phyloP scores from a whole-genome alignment of 106 monocot genomes.

The Xerophyta viscosa region DNA sequence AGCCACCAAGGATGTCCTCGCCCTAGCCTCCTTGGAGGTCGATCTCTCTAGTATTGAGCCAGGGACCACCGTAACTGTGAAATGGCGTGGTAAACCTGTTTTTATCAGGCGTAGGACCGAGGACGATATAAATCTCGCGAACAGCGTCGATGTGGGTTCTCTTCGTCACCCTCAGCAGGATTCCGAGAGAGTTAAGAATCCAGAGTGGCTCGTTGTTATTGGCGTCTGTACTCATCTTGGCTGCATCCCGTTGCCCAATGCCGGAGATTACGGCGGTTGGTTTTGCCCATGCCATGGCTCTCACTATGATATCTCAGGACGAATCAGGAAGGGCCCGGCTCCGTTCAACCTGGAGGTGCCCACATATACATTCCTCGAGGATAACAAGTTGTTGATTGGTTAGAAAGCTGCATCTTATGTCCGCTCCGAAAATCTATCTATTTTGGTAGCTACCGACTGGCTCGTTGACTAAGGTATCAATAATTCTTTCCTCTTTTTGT shows the following conservation, averaged over 20 bases:
- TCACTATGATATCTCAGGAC: slow-evolving; percentile 40
- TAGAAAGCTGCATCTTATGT: no score
- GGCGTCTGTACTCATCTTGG: slow-evolving; percentile 39
- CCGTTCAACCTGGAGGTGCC: slow-evolving; percentile 42
- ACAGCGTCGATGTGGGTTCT: slow-evolving; percentile 21
- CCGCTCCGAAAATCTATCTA: no score
- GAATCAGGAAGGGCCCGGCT: slow-evolving; percentile 41
- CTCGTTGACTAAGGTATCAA: no score
- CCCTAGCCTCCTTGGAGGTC: slow-evolving; percentile 35
- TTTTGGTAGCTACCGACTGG: no score
- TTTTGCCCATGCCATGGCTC: slow-evolving; percentile 41
- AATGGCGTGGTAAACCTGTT: slow-evolving; percentile 43
- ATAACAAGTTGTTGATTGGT: slow-evolving; percentile 38
- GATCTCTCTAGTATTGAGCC: slow-evolving; percentile 40
- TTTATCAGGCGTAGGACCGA: slow-evolving; percentile 38
- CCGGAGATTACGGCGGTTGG: slow-evolving; percentile 33
- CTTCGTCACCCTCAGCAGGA: slow-evolving; percentile 35
- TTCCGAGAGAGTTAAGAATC: slow-evolving; percentile 22
- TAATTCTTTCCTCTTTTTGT: no score
- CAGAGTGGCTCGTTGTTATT: slow-evolving; percentile 33
- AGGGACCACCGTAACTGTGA: slow-evolving; percentile 33
- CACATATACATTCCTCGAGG: slow-evolving; percentile 24
- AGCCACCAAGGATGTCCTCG: slow-evolving; percentile 35
- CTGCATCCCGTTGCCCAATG: slow-evolving; percentile 37
- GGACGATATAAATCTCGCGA: slow-evolving; percentile 27